Conservation (phyloP, 2,329 filamentous ascomycete species). For the Cercospora canescens region DNA sequence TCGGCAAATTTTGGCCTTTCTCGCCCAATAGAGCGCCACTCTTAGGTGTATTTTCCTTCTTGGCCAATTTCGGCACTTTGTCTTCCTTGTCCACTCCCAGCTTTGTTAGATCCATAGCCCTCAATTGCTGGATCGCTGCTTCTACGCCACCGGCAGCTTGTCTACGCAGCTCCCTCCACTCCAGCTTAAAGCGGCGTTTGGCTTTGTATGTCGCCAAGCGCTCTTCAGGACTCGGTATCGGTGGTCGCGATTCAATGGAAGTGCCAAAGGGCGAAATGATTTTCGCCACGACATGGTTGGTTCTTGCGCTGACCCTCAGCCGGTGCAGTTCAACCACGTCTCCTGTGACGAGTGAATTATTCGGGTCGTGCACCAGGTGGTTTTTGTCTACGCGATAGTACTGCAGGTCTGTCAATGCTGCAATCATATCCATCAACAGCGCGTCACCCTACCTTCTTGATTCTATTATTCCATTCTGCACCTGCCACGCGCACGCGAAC, state of each 20-base stretch:
- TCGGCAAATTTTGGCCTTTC: conserved; percentile 36
- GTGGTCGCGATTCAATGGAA: conserved; percentile 63
- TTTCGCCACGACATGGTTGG: conserved; percentile 71
- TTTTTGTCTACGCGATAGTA: conserved; percentile 64
- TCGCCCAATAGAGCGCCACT: conserved; percentile 29
- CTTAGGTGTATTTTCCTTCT: conserved; percentile 22
- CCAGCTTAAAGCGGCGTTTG: conserved; percentile 59
- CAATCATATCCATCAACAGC: not conserved
- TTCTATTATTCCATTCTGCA: conserved; percentile 69
- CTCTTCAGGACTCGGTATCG: conserved; percentile 66
- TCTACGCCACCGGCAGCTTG: conserved; percentile 34
- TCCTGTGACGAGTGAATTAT: conserved; percentile 69
- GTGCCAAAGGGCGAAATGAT: conserved; percentile 72
- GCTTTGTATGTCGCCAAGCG: conserved; percentile 56
- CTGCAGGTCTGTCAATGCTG: conserved; percentile 39
- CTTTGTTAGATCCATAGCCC: conserved; percentile 29
- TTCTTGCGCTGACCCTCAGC: conserved; percentile 64
- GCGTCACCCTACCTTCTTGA: conserved; percentile 64
- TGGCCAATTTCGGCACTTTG: conserved; percentile 25
- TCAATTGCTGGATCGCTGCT: conserved; percentile 30
- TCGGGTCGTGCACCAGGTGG: conserved; percentile 77
- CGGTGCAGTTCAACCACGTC: conserved; percentile 74
- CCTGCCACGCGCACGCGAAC: conserved; percentile 74
- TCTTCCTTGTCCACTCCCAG: conserved; percentile 32
- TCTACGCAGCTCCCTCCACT: conserved; percentile 35